Base-by-base conservation (phyloP, 2,329 filamentous ascomycete species). In the Colletotrichum sp. region DNA sequence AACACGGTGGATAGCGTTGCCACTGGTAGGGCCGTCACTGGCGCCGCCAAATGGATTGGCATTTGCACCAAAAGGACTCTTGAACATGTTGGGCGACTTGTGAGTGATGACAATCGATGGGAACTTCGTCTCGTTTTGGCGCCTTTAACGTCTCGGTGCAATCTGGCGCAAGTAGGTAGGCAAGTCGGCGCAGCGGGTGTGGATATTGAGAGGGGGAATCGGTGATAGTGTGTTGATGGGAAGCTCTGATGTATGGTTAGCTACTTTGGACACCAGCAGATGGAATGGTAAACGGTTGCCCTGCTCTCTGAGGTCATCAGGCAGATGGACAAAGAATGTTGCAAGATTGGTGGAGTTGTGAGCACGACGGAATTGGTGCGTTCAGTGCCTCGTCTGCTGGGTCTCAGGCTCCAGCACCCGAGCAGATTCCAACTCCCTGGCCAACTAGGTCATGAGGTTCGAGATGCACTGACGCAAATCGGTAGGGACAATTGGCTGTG, bases 41-140 rank as follows among this genome's bases (percentile, higher is more conserved):
- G 88, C 86, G 78, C 86, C 87, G 75, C 94, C 93, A 81, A 96
- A 96, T 44, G 95, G 95, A 85, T 96, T 97, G 85, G 88, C 89
- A 80, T 92, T 91, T 68, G 89, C 88, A 85, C 90, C 91, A 78
- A 93, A 92, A 65, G 93, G 91, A 84, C 95, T 95, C 75, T 94
- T 94, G 86, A 98, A 97, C 81, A 90, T 93, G 84, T 93, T 92
- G 79, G 95, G 93, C 94, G 96, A 96, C 27, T 87, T 85, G 34
- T n/a, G 73, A 52, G 22, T 25, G 9, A 27, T 59, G 19, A 27
- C 49, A 27, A 22, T 67, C 64, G 39, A 3, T 44, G 49, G 30
- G 16, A 27, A 11, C 30, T 22, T 59, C 44, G 68, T 55, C 65
- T 61, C 44, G 76, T 27, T 32, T 63, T 25, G 39, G 62, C 34